Percentiles rank a stretch among this genome's conserved stretches.
Evolutionary conservation across 2,329 filamentous ascomycete species (phyloP).

Genomic region (Colletotrichum sp.): DNA sequence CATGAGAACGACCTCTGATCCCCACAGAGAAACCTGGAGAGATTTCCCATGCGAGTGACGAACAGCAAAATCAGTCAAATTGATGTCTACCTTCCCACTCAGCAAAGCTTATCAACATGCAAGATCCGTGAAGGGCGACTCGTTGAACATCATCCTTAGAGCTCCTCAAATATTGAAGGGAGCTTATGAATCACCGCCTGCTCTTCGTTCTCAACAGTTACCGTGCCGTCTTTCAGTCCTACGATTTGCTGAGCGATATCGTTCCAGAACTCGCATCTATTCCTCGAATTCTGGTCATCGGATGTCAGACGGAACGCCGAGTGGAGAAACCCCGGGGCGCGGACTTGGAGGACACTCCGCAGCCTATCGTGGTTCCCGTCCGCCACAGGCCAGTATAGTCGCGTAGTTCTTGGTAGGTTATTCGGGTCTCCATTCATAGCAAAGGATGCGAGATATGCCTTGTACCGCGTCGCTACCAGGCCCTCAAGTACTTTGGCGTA

Average conservation of each 20-base stretch:
- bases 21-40: background rate
- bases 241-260: background rate
- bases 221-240: background rate
- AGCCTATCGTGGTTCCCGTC: conserved; percentile 26
- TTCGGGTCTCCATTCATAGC: conserved; percentile 45
- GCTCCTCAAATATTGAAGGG: background rate
- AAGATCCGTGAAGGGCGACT: background rate
- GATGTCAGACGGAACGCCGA: conserved; percentile 32
- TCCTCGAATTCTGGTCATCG: conserved; percentile 32
- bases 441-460: conserved; percentile 45
- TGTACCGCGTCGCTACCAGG: conserved; percentile 25
- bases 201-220: background rate
- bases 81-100: background rate
- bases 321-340: conserved; percentile 23
- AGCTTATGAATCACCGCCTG: background rate
- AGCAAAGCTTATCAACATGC: background rate
- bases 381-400: conserved; percentile 24
- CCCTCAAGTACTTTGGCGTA: conserved; percentile 37
- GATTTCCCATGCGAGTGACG: accelerated
- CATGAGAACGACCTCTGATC: background rate
- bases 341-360: conserved; percentile 36
- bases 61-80: background rate
- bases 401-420: conserved; percentile 28
- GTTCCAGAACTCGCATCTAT: conserved; percentile 39
- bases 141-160: background rate